A percentile compares a stretch with the other conserved stretches of the same genome.
Evolutionary conservation across 805 yeast species (phyloP).

Genomic region (Lachancea cidri): DNA sequence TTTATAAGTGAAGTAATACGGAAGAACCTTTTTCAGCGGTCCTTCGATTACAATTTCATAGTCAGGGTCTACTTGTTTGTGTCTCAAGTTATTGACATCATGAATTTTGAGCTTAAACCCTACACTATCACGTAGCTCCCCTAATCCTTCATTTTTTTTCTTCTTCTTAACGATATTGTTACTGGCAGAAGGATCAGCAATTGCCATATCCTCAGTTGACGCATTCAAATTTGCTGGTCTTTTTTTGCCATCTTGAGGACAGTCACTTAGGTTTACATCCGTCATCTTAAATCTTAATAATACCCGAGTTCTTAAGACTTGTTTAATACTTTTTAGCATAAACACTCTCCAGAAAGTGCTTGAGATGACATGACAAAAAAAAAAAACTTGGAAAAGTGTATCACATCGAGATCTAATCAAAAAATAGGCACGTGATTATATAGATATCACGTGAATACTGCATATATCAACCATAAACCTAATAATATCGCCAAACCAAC

Average conservation of each 20-base stretch:
- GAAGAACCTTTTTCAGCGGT: constrained; percentile 64
- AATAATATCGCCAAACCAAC: neutral
- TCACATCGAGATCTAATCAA: neutral
- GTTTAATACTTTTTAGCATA: too few relatives aligned
- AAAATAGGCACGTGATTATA: neutral
- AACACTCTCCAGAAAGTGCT: too few relatives aligned
- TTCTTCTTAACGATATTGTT: constrained; percentile 3
- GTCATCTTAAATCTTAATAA: too few relatives aligned
- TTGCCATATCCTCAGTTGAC: neutral
- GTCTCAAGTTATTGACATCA: constrained; percentile 32
- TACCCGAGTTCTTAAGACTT: too few relatives aligned
- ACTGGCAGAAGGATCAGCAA: neutral
- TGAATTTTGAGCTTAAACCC: constrained; percentile 29
- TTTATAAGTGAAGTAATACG: constrained; percentile 83
- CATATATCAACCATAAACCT: constrained; percentile 1
- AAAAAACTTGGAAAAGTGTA: too few relatives aligned
- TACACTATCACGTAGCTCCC: constrained; percentile 22
- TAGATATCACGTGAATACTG: constrained; percentile 3
- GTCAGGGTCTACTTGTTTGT: constrained; percentile 55
- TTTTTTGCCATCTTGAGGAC: constrained; percentile 1
- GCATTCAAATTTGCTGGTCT: constrained; percentile 1
- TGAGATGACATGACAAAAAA: too few relatives aligned
- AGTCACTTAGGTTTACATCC: too few relatives aligned
- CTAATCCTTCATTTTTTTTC: constrained; percentile 7
- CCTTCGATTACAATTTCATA: constrained; percentile 55